phyloP scores from a whole-genome alignment of 805 yeast genomes.

The Wickerhamiella azymoides region DNA sequence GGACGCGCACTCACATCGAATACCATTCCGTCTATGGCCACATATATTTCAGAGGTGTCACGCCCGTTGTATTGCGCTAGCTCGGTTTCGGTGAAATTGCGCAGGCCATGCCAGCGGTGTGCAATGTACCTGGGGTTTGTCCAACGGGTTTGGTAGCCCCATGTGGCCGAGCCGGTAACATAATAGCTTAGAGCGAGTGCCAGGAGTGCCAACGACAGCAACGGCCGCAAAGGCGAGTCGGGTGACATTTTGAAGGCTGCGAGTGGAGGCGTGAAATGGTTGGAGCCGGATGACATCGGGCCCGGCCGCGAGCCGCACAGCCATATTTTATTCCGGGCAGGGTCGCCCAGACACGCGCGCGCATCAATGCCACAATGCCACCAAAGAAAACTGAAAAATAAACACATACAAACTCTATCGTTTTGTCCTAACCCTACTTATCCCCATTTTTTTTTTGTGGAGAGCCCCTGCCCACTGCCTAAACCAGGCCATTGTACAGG shows the following conservation, averaged over 20 bases:
- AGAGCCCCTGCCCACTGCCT: background rate
- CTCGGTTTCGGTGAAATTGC: constrained; percentile 32
- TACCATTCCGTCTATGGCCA: constrained; percentile 47
- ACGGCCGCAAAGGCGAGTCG: constrained; percentile 3
- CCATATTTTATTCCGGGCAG: too few relatives aligned
- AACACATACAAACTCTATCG: background rate
- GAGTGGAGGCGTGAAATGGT: background rate
- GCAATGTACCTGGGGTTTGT: constrained; percentile 29
- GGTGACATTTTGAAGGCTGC: background rate
- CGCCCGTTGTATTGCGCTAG: constrained; percentile 40
- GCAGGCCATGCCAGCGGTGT: constrained; percentile 13
- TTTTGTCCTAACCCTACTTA: too few relatives aligned
- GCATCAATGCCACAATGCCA: too few relatives aligned
- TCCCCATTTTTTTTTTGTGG: background rate
- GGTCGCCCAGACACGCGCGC: too few relatives aligned
- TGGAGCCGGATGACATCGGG: too few relatives aligned
- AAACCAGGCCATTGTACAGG: constrained; percentile 69
- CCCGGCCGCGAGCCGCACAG: too few relatives aligned
- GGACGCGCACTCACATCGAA: constrained; percentile 46
- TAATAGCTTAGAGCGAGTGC: constrained; percentile 9
- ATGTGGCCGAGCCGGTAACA: constrained; percentile 42
- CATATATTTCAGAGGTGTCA: constrained; percentile 37
- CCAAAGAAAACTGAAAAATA: too few relatives aligned
- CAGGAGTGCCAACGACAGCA: background rate
- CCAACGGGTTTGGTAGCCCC: constrained; percentile 48